Percentiles rank a stretch among this genome's conserved stretches.
phyloP scores from a whole-genome alignment of 1,139 yeast genomes.

The Hansenula lynferdii region DNA sequence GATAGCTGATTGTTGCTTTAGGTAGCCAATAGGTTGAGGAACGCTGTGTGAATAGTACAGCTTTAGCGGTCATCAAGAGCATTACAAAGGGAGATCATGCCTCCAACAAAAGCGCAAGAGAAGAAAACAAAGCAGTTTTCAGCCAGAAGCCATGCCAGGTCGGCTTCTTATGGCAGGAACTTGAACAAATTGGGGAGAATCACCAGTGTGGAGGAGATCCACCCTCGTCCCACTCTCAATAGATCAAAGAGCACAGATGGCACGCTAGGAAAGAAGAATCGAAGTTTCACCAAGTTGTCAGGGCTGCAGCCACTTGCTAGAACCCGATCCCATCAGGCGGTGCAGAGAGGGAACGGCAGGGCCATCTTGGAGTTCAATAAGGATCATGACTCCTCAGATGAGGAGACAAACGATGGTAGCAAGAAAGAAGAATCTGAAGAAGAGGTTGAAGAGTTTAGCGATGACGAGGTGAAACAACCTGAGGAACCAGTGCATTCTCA shows the following conservation, averaged over 20 bases:
- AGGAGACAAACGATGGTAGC: conserved; percentile 23
- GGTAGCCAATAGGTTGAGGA: too few relatives aligned
- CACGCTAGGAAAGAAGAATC: conserved; percentile 9
- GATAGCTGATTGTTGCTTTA: too few relatives aligned
- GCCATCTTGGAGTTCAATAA: conserved; percentile 19
- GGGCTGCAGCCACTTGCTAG: conserved; percentile 18
- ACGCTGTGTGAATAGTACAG: too few relatives aligned
- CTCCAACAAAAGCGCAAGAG: conserved; percentile 6
- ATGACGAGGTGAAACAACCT: conserved; percentile 15
- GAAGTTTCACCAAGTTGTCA: conserved; percentile 18
- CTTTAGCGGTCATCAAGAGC: too few relatives aligned
- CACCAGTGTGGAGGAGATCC: conserved; percentile 14
- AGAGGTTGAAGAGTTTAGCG: conserved; percentile 33
- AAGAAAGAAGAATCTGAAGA: conserved; percentile 28
- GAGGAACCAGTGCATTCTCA: not conserved
- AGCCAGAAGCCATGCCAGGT: conserved; percentile 17
- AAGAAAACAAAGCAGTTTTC: conserved; percentile 20
- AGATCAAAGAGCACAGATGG: conserved; percentile 22
- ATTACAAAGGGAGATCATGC: conserved; percentile 3
- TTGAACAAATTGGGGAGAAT: conserved; percentile 19
- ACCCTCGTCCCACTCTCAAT: conserved; percentile 14
- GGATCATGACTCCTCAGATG: conserved; percentile 14
- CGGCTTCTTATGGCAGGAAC: conserved; percentile 22
- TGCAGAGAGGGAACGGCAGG: conserved; percentile 7
- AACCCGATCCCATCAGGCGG: conserved; percentile 16